phyloP scores from a whole-genome alignment of 176 grass and related monocot species.

The Dactylis glomerata region DNA sequence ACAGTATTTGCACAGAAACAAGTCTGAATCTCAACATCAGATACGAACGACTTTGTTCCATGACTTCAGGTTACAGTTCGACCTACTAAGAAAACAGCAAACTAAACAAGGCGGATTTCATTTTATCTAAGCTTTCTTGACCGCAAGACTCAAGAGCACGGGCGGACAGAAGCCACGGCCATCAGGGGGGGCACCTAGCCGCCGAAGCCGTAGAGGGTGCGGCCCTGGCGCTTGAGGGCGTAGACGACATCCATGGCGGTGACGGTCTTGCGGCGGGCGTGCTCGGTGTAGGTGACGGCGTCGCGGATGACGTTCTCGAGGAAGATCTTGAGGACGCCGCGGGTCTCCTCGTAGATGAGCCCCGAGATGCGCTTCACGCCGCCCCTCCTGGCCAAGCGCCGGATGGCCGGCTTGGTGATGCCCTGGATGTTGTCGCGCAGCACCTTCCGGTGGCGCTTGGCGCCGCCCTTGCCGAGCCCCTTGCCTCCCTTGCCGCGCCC shows the following conservation, averaged over 20 bases:
- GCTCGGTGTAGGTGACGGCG: slow-evolving; percentile 72
- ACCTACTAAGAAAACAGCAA: not conserved
- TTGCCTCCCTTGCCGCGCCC: not conserved
- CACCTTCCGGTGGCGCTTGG: slow-evolving; percentile 73
- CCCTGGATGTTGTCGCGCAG: slow-evolving; percentile 72
- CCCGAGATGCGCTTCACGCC: slow-evolving; percentile 71
- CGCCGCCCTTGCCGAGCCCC: no score
- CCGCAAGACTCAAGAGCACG: slow-evolving; percentile 12
- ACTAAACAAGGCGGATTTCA: not conserved
- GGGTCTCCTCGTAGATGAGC: slow-evolving; percentile 68
- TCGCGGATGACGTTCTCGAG: slow-evolving; percentile 80
- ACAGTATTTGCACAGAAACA: not conserved
- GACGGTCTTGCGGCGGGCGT: slow-evolving; percentile 77
- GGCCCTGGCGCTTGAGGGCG: slow-evolving; percentile 69
- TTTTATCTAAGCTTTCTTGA: not conserved
- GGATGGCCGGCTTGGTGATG: slow-evolving; percentile 70
- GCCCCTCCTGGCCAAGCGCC: slow-evolving; percentile 43
- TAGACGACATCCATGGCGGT: slow-evolving; percentile 81
- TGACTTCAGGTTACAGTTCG: not conserved
- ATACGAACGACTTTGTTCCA: not conserved
- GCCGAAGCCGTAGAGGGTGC: slow-evolving; percentile 69
- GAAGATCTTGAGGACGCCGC: slow-evolving; percentile 81
- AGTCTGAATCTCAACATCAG: not conserved
- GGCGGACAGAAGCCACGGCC: not conserved
- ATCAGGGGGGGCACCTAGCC: not conserved